phyloP scores from a whole-genome alignment of 106 monocot genomes.

The Amphibolis antarctica region DNA sequence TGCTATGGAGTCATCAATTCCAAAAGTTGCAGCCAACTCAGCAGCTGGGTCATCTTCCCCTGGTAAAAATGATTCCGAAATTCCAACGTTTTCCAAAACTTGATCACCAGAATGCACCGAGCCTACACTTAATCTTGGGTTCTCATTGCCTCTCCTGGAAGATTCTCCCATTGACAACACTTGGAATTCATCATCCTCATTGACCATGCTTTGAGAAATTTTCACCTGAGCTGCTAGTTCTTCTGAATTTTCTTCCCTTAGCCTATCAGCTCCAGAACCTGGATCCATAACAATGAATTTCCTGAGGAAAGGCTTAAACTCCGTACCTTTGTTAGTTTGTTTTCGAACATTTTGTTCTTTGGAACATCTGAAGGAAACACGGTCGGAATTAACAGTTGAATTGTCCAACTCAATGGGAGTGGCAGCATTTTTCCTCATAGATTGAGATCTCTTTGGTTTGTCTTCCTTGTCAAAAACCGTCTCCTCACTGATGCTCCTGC shows the following conservation, averaged over 20 bases:
- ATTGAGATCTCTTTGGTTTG: conserved; percentile 32
- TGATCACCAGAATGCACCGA: conserved; percentile 35
- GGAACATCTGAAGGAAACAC: conserved; percentile 10
- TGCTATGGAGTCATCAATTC: conserved; percentile 14
- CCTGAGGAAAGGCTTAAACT: conserved; percentile 27
- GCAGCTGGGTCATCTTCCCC: conserved; percentile 18
- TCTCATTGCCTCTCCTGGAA: conserved; percentile 41
- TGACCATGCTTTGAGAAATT: conserved; percentile 18
- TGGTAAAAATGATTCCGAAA: conserved; percentile 21
- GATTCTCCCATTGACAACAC: conserved; percentile 28
- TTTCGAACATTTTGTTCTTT: conserved; percentile 17
- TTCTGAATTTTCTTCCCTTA: conserved; percentile 29
- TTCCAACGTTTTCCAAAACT: conserved; percentile 39
- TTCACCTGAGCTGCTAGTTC: conserved; percentile 22
- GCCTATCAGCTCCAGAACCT: conserved; percentile 14
- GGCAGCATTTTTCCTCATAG: conserved; percentile 39
- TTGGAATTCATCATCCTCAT: conserved; percentile 32
- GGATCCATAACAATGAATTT: conserved; percentile 34
- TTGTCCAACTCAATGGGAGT: conserved; percentile 23
- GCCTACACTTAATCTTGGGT: conserved; percentile 19
- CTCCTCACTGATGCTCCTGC: conserved; percentile 59
- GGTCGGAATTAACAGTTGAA: conserved; percentile 39
- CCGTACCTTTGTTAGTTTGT: background rate
- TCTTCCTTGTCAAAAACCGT: conserved; percentile 47
- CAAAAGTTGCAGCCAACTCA: conserved; percentile 3